Evolutionary conservation across 2,329 filamentous ascomycete genomes (phyloP).

Genomic region (Cadophora sp.): DNA sequence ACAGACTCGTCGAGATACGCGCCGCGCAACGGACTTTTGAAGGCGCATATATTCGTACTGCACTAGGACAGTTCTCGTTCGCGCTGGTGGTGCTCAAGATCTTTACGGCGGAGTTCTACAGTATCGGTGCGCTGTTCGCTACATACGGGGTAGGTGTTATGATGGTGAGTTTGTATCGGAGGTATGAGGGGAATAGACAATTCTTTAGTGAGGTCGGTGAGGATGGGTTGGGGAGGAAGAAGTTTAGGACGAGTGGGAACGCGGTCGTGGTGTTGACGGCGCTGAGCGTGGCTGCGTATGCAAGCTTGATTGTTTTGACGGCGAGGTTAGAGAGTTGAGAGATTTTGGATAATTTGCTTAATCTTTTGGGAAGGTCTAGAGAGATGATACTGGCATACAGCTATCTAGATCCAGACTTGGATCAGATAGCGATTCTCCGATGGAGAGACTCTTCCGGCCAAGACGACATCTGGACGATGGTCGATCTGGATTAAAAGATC

Average conservation of each 20-base stretch:
- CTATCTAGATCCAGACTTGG: no score
- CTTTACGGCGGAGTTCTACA: conserved; percentile 95
- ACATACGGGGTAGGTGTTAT: conserved; percentile 88
- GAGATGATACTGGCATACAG: no score
- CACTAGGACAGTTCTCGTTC: conserved; percentile 93
- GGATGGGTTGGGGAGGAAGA: conserved; percentile 54
- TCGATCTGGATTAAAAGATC: background rate
- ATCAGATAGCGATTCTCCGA: no score
- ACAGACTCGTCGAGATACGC: conserved; percentile 83
- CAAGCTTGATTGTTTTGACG: conserved; percentile 62
- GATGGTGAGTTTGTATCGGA: conserved; percentile 81
- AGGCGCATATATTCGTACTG: conserved; percentile 94
- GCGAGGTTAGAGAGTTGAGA: conserved; percentile 46
- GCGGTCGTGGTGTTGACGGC: conserved; percentile 63
- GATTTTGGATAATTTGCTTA: background rate
- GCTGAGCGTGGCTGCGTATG: conserved; percentile 64
- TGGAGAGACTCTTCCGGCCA: no score
- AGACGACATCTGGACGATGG: background rate
- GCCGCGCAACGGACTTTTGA: conserved; percentile 97
- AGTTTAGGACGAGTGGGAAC: conserved; percentile 69
- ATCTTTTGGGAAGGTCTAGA: no score
- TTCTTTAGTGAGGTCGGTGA: conserved; percentile 72
- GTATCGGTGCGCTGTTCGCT: conserved; percentile 94
- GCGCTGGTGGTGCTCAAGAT: conserved; percentile 94
- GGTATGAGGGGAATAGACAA: conserved; percentile 90